Percentiles rank a stretch among this genome's conserved stretches.
These are phyloP conservation scores for Tolypocladium paradoxum DNA, from an alignment of 2,329 filamentous ascomycete species.

Conservation along the genomic window DNA sequence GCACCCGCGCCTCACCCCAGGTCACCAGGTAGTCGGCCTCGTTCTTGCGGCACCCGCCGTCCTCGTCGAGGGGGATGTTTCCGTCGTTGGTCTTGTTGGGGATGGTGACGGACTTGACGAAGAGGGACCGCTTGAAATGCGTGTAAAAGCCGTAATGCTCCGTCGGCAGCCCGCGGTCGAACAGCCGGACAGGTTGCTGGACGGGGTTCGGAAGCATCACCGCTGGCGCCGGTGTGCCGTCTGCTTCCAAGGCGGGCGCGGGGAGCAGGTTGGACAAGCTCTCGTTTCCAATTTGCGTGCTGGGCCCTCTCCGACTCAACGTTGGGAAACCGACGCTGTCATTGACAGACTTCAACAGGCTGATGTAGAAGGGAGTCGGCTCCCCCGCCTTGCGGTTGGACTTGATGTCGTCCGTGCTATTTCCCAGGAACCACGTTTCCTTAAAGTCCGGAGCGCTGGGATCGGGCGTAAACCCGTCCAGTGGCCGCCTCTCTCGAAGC, in stretches of 20 bases:
- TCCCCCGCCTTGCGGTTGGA: slow-evolving; percentile 66
- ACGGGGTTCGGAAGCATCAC: slow-evolving; percentile 58
- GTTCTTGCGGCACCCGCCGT: slow-evolving; percentile 41
- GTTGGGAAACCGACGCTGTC: slow-evolving; percentile 16
- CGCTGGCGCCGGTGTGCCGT: slow-evolving; percentile 64
- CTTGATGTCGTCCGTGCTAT: slow-evolving; percentile 68
- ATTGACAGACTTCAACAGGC: slow-evolving; percentile 44
- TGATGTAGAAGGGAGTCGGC: slow-evolving; percentile 80
- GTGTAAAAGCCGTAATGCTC: slow-evolving; percentile 94
- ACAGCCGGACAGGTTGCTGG: slow-evolving; percentile 75
- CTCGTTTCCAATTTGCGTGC: slow-evolving; percentile 10
- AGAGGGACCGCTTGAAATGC: slow-evolving; percentile 82
- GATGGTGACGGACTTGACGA: slow-evolving; percentile 51
- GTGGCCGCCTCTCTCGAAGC: slow-evolving; percentile 9
- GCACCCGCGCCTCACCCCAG: slow-evolving; percentile 49
- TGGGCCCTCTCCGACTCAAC: slow-evolving; percentile 12
- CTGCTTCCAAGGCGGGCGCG: slow-evolving; percentile 46
- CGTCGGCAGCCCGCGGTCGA: slow-evolving; percentile 65
- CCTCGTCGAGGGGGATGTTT: slow-evolving; percentile 34
- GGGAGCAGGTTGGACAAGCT: slow-evolving; percentile 42
- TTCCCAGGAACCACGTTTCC: slow-evolving; percentile 74
- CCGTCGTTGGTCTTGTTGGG: slow-evolving; percentile 33
- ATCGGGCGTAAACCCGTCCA: slow-evolving; percentile 31
- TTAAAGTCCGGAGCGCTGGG: slow-evolving; percentile 49
- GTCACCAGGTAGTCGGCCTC: slow-evolving; percentile 47